Base-by-base conservation (phyloP, 2,329 filamentous ascomycete species). In the Aspergillus sp. region DNA sequence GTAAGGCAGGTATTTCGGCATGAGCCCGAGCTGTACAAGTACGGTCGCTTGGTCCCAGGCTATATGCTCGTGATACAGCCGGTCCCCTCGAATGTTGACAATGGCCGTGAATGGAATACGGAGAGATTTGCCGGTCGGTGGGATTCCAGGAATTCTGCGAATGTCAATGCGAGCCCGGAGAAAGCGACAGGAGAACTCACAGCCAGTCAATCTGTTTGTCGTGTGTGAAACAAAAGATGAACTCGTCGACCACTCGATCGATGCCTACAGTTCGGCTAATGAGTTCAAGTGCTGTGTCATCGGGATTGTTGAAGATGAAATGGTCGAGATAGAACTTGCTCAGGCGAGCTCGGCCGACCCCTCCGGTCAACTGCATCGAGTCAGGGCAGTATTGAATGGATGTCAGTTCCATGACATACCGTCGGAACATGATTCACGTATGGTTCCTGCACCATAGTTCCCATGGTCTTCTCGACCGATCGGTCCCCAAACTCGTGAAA, bases 381-480 rank as follows among this genome's bases (percentile, higher is more conserved):
- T 32, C n/a, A 7, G 2, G 28, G 13, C 19, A 4, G n/a, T 16
- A 25, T 13, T n/a, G 8, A 31, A n/a, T 26, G 14, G 11, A 25
- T 10, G 8, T 14, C 7, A 15, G n/a, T 14, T 30, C 3, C 20
- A 28, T 4, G 4, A 22, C 69, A 63, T 44, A 76, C 65, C 0
- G 79, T 83, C 0, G 80, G 77, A 1, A 84, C 67, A 48, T 85
- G 79, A 50, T 85, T 85, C 1, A 86, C 80, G 48, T 85, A 84
- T 2, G 80, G 81, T 51, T 83, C 74, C 29, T 76, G 67, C 2
- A 84, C 79, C 81, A 86, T 85, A 0, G 80, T 85, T 14, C 64
- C 66, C 80, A 86, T 86, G 0, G 81, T 86, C 39, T 74, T 69
- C 39, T 73, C 73, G 0, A 82, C 79, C 3, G 72, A 72, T 5